These are phyloP conservation scores for Sporothrix mexicana DNA, from an alignment of 2,329 filamentous ascomycete genomes.

Conservation along the genomic window DNA sequence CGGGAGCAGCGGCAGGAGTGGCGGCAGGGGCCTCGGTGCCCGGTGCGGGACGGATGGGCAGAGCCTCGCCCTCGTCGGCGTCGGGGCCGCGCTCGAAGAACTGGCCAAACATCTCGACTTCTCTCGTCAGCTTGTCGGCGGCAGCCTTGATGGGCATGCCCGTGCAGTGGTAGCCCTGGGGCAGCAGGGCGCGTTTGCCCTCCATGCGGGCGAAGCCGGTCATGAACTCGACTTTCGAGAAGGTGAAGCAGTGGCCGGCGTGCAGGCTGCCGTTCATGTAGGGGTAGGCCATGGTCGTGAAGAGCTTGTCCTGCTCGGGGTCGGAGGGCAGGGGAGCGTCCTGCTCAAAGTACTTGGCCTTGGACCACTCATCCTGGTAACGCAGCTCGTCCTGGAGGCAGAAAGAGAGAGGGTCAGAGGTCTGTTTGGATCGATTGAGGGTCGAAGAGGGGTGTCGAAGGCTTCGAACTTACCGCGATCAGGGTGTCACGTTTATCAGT, in stretches of 20 bases:
- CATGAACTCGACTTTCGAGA: slow-evolving; percentile 91
- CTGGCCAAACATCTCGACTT: slow-evolving; percentile 86
- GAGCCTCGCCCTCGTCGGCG: slow-evolving; percentile 56
- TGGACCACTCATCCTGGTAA: slow-evolving; percentile 85
- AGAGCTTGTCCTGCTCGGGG: slow-evolving; percentile 89
- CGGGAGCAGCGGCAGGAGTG: slow-evolving; percentile 55
- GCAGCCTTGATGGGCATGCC: slow-evolving; percentile 98
- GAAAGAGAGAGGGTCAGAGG: neutral
- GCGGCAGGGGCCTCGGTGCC: slow-evolving; percentile 81
- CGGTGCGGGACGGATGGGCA: slow-evolving; percentile 54
- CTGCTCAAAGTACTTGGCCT: slow-evolving; percentile 78
- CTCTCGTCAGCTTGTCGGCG: slow-evolving; percentile 86
- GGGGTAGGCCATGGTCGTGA: slow-evolving; percentile 64
- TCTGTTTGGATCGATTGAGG: neutral
- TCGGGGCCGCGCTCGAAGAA: slow-evolving; percentile 71
- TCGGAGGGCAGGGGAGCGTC: slow-evolving; percentile 82
- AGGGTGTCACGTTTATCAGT: slow-evolving; percentile 88
- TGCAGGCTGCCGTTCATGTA: slow-evolving; percentile 45
- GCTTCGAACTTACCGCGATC: slow-evolving; percentile 59
- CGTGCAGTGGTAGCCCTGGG: slow-evolving; percentile 93
- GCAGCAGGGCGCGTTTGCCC: slow-evolving; percentile 85
- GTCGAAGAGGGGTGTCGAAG: neutral
- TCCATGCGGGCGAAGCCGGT: slow-evolving; percentile 87
- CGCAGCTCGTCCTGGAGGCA: slow-evolving; percentile 70
- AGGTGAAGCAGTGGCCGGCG: slow-evolving; percentile 86